Evolutionary conservation across 192 early-diverging fungal species (phyloP).

Genomic region (Piromyces sp.): DNA sequence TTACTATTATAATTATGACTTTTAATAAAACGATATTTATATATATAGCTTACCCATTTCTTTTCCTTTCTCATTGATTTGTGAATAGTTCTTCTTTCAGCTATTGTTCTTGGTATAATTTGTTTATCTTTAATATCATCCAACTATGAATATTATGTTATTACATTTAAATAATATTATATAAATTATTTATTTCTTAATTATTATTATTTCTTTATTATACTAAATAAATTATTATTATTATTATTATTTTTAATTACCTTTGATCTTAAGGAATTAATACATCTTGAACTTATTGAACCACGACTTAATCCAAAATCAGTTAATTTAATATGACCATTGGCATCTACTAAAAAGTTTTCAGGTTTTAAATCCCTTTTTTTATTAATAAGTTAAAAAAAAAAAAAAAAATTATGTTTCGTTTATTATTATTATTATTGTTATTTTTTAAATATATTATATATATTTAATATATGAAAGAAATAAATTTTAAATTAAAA

Average conservation of each 20-base stretch:
- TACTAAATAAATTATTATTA: too few species aligned
- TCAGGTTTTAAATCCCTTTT: slow-evolving; percentile 29
- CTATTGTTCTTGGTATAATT: slow-evolving; percentile 6
- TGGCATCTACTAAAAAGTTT: slow-evolving; percentile 30
- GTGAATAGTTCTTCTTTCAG: slow-evolving; percentile 19
- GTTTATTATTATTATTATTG: neutral
- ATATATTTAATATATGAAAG: too few species aligned
- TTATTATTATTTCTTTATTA: too few species aligned
- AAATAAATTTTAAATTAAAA: neutral
- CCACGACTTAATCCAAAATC: slow-evolving; percentile 14
- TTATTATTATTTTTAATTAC: too few species aligned
- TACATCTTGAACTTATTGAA: slow-evolving; percentile 6
- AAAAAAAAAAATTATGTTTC: too few species aligned
- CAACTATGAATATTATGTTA: slow-evolving; percentile 3
- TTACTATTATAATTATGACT: too few species aligned
- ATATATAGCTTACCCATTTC: slow-evolving; percentile 5
- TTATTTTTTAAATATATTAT: neutral
- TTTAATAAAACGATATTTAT: neutral
- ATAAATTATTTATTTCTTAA: neutral
- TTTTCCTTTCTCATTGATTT: slow-evolving; percentile 16
- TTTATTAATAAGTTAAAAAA: too few species aligned
- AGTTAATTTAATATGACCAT: slow-evolving; percentile 30
- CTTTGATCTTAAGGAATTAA: slow-evolving; percentile 11
- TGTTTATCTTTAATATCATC: slow-evolving; percentile 19
- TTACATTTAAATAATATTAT: slow-evolving; percentile 8